Evolutionary conservation across 139 green algal species (phyloP).

Genomic region (Chlorella vulgaris): DNA sequence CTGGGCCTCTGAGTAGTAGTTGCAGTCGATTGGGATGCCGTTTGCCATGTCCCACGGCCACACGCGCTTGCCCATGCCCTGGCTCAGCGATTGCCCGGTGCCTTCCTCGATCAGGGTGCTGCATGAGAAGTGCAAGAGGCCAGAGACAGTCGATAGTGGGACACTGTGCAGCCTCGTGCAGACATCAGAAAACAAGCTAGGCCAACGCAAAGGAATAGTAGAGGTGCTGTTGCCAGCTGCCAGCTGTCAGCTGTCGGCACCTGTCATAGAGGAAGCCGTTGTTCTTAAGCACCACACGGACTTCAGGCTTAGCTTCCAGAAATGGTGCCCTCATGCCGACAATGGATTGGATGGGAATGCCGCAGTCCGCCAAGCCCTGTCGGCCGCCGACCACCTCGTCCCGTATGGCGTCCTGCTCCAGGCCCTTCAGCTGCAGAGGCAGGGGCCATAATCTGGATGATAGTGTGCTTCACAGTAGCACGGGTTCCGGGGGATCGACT

Average conservation of each 20-base stretch:
- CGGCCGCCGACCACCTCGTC: not conserved
- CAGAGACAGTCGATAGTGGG: no score
- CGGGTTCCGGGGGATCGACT: no score
- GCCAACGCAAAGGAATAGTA: no score
- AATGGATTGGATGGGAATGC: conserved; percentile 22
- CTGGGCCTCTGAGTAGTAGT: not conserved
- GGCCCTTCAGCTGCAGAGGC: not conserved
- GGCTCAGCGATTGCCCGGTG: not conserved
- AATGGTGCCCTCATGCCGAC: conserved; percentile 25
- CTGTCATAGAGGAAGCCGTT: conserved; percentile 39
- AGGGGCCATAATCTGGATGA: not conserved
- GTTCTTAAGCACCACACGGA: conserved; percentile 15
- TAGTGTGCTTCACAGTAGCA: no score
- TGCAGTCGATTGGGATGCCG: conserved; percentile 36
- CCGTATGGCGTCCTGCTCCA: not conserved
- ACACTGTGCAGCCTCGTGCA: not conserved
- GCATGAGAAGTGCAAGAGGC: not conserved
- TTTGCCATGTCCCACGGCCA: conserved; percentile 41
- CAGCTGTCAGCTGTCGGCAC: not conserved
- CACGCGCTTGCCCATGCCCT: conserved; percentile 4
- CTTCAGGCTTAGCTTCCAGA: conserved; percentile 16
- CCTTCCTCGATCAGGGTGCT: conserved; percentile 33
- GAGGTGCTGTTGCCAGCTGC: no score
- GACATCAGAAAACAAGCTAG: no score
- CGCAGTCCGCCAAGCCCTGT: conserved; percentile 21